Evolutionary conservation across 768 basidiomycete species (phyloP), one percentile per base, ranked within the genome.

Genomic region (Leccinum rimulosum): DNA sequence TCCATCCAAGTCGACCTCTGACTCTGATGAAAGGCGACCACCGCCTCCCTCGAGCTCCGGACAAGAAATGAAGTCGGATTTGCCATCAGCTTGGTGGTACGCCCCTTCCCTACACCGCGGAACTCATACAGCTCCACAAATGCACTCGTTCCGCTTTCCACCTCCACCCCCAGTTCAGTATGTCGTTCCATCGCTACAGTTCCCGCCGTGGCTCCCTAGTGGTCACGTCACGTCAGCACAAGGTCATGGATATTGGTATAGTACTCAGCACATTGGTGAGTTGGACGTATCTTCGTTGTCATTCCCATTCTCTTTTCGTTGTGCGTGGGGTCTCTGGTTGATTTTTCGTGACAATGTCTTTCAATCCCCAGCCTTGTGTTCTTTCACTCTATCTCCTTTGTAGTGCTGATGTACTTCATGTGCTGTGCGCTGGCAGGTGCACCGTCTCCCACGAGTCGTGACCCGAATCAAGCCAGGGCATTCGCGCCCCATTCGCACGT

Each of bases 201-300:
- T 61, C 22, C 52, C 67, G 6, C 38, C 66, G 0, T 70, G 67
- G 58, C 56, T 66, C 40, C 64, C 64, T 22, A 52, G 52, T 27
- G 47, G 58, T 47, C 61, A 47, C 8, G 54, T 56, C 25, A 28
- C 48, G 5, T 51, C 65, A 7, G 53, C 43, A 47, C 60, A 57
- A 50, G 59, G 66, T 12, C 56, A 66, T 28, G 66, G 64, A 19
- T 66, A 56, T 58, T 68, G 69, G 69, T 68, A 61, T 53, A 56
- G 63, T 35, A 10, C 58, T 4, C 63, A 57, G 17, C 49, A 60
- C 10, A 48, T 43, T 14, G 69, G 68, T 69, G 61, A 61, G 68
- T 66, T 48, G 43, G 17, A 17, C 1, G 9, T 54, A 22, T 59
- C 33, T 66, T 54, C 15, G 35, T 57, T 40, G 43, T 27, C 28